These are phyloP conservation scores for Tetrahymena thermophila DNA, from an alignment of 73 alveolate species.

Conservation along the genomic window DNA sequence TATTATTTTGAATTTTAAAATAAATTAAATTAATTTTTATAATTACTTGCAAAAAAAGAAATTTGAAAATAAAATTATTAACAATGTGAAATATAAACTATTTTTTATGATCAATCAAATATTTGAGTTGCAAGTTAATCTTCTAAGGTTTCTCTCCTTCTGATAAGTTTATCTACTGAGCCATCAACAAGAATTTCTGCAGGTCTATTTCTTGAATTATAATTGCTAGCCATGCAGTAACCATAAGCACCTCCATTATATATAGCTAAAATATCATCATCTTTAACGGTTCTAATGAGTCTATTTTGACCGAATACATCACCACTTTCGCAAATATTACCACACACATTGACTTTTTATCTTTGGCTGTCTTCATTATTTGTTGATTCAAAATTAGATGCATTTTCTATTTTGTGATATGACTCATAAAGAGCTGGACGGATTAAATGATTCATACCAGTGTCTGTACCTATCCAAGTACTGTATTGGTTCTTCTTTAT, in stretches of 20 bases:
- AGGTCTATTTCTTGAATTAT: conserved; percentile 42
- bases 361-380: not conserved
- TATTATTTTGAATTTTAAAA: too few relatives aligned
- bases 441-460: conserved; percentile 44
- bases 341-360: conserved; percentile 17
- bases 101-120: not conserved
- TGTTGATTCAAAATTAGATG: not conserved
- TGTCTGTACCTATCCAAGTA: conserved; percentile 42
- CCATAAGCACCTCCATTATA: conserved; percentile 47
- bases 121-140: not conserved
- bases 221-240: conserved; percentile 32
- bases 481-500: conserved; percentile 6
- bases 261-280: conserved; percentile 23
- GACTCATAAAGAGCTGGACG: conserved; percentile 44
- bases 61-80: too few relatives aligned
- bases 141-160: conserved; percentile 43
- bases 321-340: conserved; percentile 48
- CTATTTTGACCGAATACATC: conserved; percentile 37
- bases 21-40: too few relatives aligned
- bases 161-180: not conserved
- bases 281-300: not conserved
- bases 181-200: conserved; percentile 32
- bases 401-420: conserved; percentile 22
- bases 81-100: too few relatives aligned
- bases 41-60: not conserved